Conservation (phyloP, 1,139 yeast genomes). For the Blastobotrys serpentis region DNA sequence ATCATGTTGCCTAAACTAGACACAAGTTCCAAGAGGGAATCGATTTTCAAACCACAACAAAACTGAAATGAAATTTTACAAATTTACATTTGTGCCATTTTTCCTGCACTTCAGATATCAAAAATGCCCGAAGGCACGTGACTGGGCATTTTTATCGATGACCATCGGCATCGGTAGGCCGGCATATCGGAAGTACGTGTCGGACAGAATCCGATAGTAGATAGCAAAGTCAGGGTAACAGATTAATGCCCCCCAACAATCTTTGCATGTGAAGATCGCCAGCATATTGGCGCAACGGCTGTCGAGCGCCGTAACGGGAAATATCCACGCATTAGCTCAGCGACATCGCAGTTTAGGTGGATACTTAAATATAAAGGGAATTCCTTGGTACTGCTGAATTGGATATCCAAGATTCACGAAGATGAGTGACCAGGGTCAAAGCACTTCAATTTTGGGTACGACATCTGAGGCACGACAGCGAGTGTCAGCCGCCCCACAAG, state of each 20-base stretch:
- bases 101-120: background rate
- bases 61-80: background rate
- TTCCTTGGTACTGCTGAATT: background rate
- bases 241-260: background rate
- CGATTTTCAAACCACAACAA: background rate
- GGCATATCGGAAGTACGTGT: background rate
- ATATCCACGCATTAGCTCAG: background rate
- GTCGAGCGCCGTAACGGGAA: constrained; percentile 4
- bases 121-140: too few species aligned
- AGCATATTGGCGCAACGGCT: constrained; percentile 11
- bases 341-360: background rate
- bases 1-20: background rate
- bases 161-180: background rate
- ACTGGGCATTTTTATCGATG: background rate
- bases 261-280: constrained; percentile 10
- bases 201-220: too few species aligned
- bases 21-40: background rate
- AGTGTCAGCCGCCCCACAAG: background rate
- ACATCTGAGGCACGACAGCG: background rate
- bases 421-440: constrained; percentile 1
- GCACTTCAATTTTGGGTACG: background rate
- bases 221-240: too few species aligned
- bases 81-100: background rate
- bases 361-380: background rate
- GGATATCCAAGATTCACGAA: background rate